Evolutionary conservation across 305 asterid genomes (phyloP).

Genomic region (Solanum hybrid): DNA sequence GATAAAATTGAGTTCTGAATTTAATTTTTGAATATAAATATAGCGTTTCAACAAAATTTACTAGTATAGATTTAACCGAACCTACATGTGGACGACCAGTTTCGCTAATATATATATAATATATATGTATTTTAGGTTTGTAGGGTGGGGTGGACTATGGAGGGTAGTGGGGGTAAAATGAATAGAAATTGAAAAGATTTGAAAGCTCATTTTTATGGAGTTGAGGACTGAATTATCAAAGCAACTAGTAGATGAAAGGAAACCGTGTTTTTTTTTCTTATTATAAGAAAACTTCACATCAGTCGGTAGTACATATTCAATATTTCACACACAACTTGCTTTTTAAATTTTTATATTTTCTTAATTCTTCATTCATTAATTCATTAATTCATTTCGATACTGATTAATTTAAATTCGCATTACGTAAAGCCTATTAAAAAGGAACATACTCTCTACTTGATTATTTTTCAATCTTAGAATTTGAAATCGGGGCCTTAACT

Average conservation of each 20-base stretch:
- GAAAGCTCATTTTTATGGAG: not conserved
- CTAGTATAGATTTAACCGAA: not conserved
- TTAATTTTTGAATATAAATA: not conserved
- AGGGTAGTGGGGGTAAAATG: slow-evolving; percentile 1
- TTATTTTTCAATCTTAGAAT: fast-evolving
- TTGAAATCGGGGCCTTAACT: not conserved
- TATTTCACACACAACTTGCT: slow-evolving; percentile 13
- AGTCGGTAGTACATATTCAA: slow-evolving; percentile 19
- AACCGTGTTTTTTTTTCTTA: not conserved
- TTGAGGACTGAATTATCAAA: slow-evolving; percentile 4
- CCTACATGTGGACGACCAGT: not conserved
- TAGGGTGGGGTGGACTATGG: slow-evolving; percentile 5
- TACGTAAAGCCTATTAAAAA: not conserved
- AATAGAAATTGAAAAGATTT: not conserved
- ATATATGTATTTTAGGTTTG: not conserved
- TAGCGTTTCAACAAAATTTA: not conserved
- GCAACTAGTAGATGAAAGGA: slow-evolving; percentile 6
- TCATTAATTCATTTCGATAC: not conserved
- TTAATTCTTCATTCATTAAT: not conserved
- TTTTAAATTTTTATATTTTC: not conserved
- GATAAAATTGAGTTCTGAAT: not conserved
- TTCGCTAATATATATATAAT: not conserved
- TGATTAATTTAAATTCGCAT: fast-evolving
- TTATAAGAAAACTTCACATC: not conserved
- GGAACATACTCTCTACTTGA: not conserved